Percentiles rank a stretch among this genome's conserved stretches.
These are phyloP conservation scores for Desmodesmus armatus DNA, from an alignment of 139 green algal genomes.

Conservation along the genomic window DNA sequence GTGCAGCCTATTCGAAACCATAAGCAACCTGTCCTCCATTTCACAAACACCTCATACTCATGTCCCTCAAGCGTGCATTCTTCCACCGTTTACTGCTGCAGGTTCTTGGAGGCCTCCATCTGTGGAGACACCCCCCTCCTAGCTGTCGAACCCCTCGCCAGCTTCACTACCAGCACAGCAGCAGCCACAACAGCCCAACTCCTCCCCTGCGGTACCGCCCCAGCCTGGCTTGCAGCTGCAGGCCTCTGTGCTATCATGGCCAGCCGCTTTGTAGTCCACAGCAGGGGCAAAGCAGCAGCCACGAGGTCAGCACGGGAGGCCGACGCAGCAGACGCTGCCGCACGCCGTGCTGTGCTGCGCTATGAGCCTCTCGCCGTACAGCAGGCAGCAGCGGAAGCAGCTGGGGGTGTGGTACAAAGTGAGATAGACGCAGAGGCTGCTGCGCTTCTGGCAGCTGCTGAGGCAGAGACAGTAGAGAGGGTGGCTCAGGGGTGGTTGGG, in stretches of 20 bases:
- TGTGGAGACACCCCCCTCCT: background rate
- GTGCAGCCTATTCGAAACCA: too few species aligned
- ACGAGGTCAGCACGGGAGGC: background rate
- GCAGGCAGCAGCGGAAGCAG: background rate
- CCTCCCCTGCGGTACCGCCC: background rate
- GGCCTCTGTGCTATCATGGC: background rate
- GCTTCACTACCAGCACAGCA: background rate
- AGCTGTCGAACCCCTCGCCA: too few species aligned
- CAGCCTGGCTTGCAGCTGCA: background rate
- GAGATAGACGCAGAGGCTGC: background rate
- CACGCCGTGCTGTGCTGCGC: background rate
- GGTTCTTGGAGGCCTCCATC: background rate
- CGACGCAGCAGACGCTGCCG: background rate
- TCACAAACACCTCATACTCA: too few species aligned
- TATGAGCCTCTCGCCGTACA: constrained; percentile 3
- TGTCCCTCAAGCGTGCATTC: too few species aligned
- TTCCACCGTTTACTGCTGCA: too few species aligned
- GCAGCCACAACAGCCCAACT: background rate
- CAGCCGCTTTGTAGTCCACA: background rate
- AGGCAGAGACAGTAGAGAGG: background rate
- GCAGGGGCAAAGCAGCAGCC: background rate
- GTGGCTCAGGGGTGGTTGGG: constrained; percentile 5
- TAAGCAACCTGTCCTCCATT: too few species aligned
- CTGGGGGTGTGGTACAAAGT: too few species aligned
- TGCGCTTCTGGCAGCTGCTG: background rate